Evolutionary conservation across 2,329 filamentous ascomycete species (phyloP).

Genomic region (Pseudogymnoascus sp.): DNA sequence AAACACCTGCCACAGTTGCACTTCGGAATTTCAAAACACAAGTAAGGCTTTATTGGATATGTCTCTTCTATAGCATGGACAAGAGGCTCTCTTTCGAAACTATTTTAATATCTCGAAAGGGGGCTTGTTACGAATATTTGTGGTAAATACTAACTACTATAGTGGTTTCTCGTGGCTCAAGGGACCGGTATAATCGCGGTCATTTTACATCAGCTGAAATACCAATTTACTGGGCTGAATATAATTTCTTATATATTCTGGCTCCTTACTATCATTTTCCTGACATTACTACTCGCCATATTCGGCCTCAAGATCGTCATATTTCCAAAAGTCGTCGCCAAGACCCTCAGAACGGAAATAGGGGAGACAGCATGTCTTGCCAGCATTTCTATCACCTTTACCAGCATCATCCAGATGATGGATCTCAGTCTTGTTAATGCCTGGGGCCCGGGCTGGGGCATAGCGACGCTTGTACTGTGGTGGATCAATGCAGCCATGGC

Average conservation of each 20-base stretch:
- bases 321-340: slow-evolving; percentile 27
- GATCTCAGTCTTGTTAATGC: slow-evolving; percentile 24
- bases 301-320: slow-evolving; percentile 30
- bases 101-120: neutral
- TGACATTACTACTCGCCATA: slow-evolving; percentile 24
- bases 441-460: slow-evolving; percentile 24
- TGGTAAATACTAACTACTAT: neutral
- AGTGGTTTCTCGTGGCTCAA: slow-evolving; percentile 34
- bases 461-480: slow-evolving; percentile 34
- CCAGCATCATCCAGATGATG: slow-evolving; percentile 23
- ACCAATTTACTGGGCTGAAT: slow-evolving; percentile 33
- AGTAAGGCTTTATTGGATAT: neutral
- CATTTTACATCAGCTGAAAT: slow-evolving; percentile 32
- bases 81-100: neutral
- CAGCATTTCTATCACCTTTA: slow-evolving; percentile 32
- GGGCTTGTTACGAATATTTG: neutral
- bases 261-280: slow-evolving; percentile 31
- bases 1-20: neutral
- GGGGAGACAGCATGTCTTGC: slow-evolving; percentile 33
- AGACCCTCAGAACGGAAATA: slow-evolving; percentile 27
- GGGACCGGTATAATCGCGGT: slow-evolving; percentile 32
- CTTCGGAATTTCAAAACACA: slow-evolving; percentile 2
- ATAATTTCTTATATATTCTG: slow-evolving; percentile 33
- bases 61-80: neutral
- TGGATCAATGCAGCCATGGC: slow-evolving; percentile 33